Base-by-base conservation (phyloP, 192 early-diverging fungal species). In the Jimgerdemannia flammicorona region DNA sequence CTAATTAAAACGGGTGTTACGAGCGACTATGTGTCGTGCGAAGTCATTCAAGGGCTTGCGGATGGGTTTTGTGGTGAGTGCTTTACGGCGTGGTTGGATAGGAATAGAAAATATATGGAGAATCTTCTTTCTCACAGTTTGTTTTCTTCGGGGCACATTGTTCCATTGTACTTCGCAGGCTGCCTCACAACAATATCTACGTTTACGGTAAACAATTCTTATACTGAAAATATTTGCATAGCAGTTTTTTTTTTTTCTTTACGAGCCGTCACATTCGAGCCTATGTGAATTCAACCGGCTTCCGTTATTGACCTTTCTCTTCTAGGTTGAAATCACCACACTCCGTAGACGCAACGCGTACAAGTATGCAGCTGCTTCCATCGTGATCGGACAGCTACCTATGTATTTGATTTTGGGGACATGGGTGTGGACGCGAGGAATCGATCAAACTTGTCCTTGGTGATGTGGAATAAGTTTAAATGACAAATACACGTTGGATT, bases 31-130 rank as follows among this genome's bases (percentile, higher is more conserved):
- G 67, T 82, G 4, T 69, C 73, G 9, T 87, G 86, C 64, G 67
- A 77, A 44, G 69, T 84, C 3, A n/a, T 85, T 4, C 76, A 77
- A 41, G 85, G 76, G 14, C 69, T 90, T 43, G 69, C 80, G 6
- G 85, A 88, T 81, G 88, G 88, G 7, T 86, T 84, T 41, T 90
- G 88, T 78, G 87, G 87, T 88, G 85, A 77, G 70, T 75, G 2
- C 39, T 29, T 29, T 29, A 29, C 29, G 29, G 29, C 29, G 29
- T 29, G 29, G 29, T 29, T 29, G 29, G 29, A 29, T 29, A 29
- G 29, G 29, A 29, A 29, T 29, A 29, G 29, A 29, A 29, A 29
- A 29, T 29, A 29, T 29, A 29, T 29, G 29, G 29, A 29, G 0
- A 29, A 29, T 29, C 29, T 29, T 29, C 29, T 29, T 29, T 29